Percentiles rank a stretch among this genome's conserved stretches.
Conservation (phyloP, 139 green algal genomes). For the Pseudopediastrum boryanum region DNA sequence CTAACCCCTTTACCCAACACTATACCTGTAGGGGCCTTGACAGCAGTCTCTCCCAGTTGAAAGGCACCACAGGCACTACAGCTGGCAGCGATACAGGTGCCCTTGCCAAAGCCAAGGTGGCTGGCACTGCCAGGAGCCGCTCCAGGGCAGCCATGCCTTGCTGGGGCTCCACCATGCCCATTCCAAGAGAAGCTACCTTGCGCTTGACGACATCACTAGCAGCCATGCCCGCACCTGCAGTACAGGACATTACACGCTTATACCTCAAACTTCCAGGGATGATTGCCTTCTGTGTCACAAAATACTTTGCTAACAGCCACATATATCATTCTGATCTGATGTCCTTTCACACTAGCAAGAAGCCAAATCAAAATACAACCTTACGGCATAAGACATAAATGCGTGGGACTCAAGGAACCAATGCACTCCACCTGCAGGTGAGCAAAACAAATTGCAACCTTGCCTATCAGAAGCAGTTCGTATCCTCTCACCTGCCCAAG, state of each 20-base stretch:
- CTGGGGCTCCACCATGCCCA: slow-evolving; percentile 61
- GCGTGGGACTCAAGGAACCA: too few relatives aligned
- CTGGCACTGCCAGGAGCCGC: slow-evolving; percentile 12
- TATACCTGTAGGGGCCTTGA: slow-evolving; percentile 23
- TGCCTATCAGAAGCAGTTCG: too few relatives aligned
- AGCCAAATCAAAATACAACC: too few relatives aligned
- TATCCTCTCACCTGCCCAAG: slow-evolving; percentile 36
- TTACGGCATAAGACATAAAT: not conserved
- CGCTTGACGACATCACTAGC: slow-evolving; percentile 44
- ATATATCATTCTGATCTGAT: too few relatives aligned
- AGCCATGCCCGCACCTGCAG: slow-evolving; percentile 58
- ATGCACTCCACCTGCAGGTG: too few relatives aligned
- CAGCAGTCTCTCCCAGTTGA: slow-evolving; percentile 68
- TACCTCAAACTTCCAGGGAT: too few relatives aligned
- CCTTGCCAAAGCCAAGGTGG: not conserved
- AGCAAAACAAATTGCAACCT: too few relatives aligned
- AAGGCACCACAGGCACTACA: slow-evolving; percentile 63
- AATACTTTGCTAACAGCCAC: too few relatives aligned
- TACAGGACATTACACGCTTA: too few relatives aligned
- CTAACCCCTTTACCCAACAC: too few relatives aligned
- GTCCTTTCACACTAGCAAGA: too few relatives aligned
- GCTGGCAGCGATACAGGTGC: not conserved
- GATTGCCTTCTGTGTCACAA: too few relatives aligned
- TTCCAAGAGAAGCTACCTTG: slow-evolving; percentile 66
- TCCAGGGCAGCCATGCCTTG: slow-evolving; percentile 59